Conservation (phyloP, 106 monocot genomes). For the Allium sativum region DNA sequence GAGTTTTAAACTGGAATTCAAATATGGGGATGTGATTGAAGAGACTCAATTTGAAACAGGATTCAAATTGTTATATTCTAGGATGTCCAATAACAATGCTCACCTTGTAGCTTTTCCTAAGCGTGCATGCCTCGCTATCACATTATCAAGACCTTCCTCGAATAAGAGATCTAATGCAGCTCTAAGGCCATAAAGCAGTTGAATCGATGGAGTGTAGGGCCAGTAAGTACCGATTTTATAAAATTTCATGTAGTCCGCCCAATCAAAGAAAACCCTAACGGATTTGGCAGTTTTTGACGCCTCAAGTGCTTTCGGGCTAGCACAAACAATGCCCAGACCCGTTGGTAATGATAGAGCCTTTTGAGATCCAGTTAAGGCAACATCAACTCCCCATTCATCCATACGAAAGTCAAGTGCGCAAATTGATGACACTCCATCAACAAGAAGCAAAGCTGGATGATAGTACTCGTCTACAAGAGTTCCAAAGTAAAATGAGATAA, state of each 20-base stretch:
- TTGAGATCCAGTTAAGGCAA: slow-evolving; percentile 82
- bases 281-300: slow-evolving; percentile 86
- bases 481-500: too few relatives aligned
- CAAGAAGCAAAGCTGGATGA: slow-evolving; percentile 72
- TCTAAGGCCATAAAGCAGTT: slow-evolving; percentile 79
- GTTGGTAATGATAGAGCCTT: slow-evolving; percentile 91
- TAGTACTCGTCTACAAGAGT: slow-evolving; percentile 43
- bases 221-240: slow-evolving; percentile 82
- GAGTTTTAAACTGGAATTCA: too few relatives aligned
- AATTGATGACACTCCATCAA: slow-evolving; percentile 91
- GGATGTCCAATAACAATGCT: not conserved
- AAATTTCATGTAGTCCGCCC: slow-evolving; percentile 85
- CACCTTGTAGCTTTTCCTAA: slow-evolving; percentile 83
- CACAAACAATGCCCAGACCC: slow-evolving; percentile 81
- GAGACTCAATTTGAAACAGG: too few relatives aligned
- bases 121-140: slow-evolving; percentile 66
- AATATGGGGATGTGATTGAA: too few relatives aligned
- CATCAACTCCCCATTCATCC: slow-evolving; percentile 96
- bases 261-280: slow-evolving; percentile 86
- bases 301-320: slow-evolving; percentile 87
- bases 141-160: slow-evolving; percentile 90
- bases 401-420: slow-evolving; percentile 87
- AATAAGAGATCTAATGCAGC: slow-evolving; percentile 82
- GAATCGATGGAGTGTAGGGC: slow-evolving; percentile 94
- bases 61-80: too few relatives aligned